A percentile compares a stretch with the other conserved stretches of the same genome.
phyloP scores from a whole-genome alignment of 225 moss, liverwort and hornwort genomes.

The Physcomitrium patens region DNA sequence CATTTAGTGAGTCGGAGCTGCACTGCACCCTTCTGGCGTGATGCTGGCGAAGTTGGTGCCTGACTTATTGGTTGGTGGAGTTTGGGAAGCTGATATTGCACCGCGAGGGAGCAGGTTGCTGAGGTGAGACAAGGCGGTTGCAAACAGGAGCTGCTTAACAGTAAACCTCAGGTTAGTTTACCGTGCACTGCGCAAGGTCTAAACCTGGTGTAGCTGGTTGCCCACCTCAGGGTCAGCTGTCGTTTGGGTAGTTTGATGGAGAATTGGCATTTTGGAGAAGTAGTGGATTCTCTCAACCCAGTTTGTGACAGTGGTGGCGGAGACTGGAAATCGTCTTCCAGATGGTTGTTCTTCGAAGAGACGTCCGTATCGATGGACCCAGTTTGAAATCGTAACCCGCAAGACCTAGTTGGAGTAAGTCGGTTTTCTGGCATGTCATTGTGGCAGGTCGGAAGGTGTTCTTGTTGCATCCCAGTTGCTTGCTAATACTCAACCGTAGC shows the following conservation, averaged over 20 bases:
- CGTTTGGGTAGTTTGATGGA: conserved; percentile 4
- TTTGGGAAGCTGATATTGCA: background rate
- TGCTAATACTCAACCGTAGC: background rate
- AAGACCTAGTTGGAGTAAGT: background rate
- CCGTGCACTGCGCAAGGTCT: background rate
- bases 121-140: conserved; percentile 1
- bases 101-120: background rate
- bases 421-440: background rate
- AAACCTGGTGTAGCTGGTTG: background rate
- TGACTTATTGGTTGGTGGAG: background rate
- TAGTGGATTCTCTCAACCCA: background rate
- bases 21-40: background rate
- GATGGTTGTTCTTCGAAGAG: background rate
- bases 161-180: conserved; percentile 15
- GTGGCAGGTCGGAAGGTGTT: background rate
- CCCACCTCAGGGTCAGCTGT: background rate
- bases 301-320: conserved; percentile 3
- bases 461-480: background rate
- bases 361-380: conserved; percentile 1
- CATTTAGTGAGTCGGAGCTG: no score
- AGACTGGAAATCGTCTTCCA: background rate
- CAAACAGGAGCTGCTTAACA: background rate
- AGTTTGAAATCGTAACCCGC: background rate
- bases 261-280: background rate
- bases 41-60: background rate